These are phyloP conservation scores for Debaryomyces singareniensis DNA, from an alignment of 1,139 yeast genomes.

Conservation along the genomic window DNA sequence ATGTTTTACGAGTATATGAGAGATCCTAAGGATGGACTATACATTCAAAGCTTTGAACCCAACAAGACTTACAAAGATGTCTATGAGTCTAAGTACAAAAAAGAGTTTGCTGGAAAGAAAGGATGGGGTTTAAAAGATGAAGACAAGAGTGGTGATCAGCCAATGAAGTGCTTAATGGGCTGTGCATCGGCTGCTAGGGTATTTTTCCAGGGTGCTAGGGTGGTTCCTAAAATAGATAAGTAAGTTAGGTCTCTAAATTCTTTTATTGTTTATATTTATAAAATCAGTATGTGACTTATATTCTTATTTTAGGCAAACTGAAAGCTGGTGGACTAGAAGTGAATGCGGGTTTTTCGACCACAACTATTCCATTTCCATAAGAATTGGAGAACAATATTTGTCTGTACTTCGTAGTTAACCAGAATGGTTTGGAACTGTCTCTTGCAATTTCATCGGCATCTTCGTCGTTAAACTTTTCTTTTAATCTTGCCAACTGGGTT, in stretches of 20 bases:
- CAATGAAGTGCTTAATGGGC: constrained; percentile 56
- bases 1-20: constrained; percentile 52
- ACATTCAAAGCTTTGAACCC: constrained; percentile 58
- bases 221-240: constrained; percentile 33
- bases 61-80: constrained; percentile 46
- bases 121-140: constrained; percentile 46
- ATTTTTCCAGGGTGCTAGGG: constrained; percentile 63
- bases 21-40: constrained; percentile 55
- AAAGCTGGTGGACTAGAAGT: constrained; percentile 60
- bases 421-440: constrained; percentile 44
- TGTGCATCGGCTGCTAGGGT: constrained; percentile 63
- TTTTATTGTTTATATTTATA: neutral
- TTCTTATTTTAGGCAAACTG: constrained; percentile 57
- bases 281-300: constrained; percentile 1
- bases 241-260: constrained; percentile 2
- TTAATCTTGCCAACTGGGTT: constrained; percentile 22
- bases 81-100: constrained; percentile 42
- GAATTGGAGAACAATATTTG: constrained; percentile 43
- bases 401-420: constrained; percentile 72
- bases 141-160: constrained; percentile 34
- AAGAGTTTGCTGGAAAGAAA: constrained; percentile 53
- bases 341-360: constrained; percentile 72
- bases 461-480: constrained; percentile 23
- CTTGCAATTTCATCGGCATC: constrained; percentile 14
- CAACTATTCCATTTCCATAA: constrained; percentile 49